These are phyloP conservation scores for Oehlia diaphana DNA, from an alignment of 192 early-diverging fungal species.

Conservation along the genomic window DNA sequence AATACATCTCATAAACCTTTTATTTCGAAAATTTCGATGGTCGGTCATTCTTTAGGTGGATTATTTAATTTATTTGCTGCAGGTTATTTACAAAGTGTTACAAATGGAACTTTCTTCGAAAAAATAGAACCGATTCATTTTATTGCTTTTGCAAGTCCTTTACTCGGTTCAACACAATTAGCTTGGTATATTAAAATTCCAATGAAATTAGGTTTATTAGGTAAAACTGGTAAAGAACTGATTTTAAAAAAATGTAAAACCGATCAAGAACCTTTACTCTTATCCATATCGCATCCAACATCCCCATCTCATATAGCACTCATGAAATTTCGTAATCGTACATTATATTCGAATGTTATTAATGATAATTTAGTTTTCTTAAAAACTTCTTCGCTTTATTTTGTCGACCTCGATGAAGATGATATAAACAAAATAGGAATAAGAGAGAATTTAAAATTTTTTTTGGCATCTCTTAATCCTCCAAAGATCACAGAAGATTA, in stretches of 20 bases:
- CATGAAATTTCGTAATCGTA: constrained; percentile 37
- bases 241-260: constrained; percentile 20
- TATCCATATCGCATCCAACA: constrained; percentile 40
- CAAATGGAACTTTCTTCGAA: constrained; percentile 44
- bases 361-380: constrained; percentile 49
- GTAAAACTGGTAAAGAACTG: constrained; percentile 54
- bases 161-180: constrained; percentile 43
- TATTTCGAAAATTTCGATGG: constrained; percentile 43
- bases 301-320: constrained; percentile 38
- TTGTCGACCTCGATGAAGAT: constrained; percentile 35
- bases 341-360: constrained; percentile 50
- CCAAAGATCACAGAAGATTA: constrained; percentile 20
- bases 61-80: constrained; percentile 46
- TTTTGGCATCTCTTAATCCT: constrained; percentile 28
- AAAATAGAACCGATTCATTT: constrained; percentile 45
- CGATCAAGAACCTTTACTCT: constrained; percentile 35
- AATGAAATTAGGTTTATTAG: constrained; percentile 39
- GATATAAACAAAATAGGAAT: constrained; percentile 22
- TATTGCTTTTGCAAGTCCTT: constrained; percentile 48
- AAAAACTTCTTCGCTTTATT: constrained; percentile 32
- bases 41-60: constrained; percentile 55
- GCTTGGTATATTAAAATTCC: constrained; percentile 39
- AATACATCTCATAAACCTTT: constrained; percentile 13
- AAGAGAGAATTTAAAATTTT: constrained; percentile 27
- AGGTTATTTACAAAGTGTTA: constrained; percentile 45